Percentiles rank a stretch among this genome's conserved stretches.
phyloP scores from a whole-genome alignment of 31 red algal species.

The Endocladia muricata region DNA sequence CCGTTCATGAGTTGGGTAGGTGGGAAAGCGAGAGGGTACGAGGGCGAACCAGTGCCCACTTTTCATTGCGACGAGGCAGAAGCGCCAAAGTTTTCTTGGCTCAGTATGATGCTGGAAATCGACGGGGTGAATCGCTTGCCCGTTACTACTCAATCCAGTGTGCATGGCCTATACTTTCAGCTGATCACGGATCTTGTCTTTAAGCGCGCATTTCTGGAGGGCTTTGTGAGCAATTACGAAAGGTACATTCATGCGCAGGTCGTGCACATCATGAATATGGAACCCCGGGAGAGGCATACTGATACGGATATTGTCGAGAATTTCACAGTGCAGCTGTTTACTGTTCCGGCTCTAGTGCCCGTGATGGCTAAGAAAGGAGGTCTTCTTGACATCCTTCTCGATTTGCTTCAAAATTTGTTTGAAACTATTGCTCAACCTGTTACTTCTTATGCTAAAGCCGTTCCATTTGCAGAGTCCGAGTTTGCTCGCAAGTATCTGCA shows the following conservation, averaged over 20 bases:
- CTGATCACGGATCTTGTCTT: constrained; percentile 80
- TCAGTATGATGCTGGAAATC: constrained; percentile 51
- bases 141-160: background rate
- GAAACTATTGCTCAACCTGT: constrained; percentile 39
- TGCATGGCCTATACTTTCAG: constrained; percentile 72
- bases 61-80: background rate
- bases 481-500: constrained; percentile 14
- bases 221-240: constrained; percentile 67
- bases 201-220: constrained; percentile 64
- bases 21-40: background rate
- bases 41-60: background rate
- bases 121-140: constrained; percentile 51
- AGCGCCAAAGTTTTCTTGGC: constrained; percentile 27
- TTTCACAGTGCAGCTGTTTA: constrained; percentile 92
- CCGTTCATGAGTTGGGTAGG: background rate
- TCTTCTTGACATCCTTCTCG: constrained; percentile 68
- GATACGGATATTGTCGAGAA: constrained; percentile 48
- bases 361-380: constrained; percentile 72
- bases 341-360: constrained; percentile 90
- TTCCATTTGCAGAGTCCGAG: constrained; percentile 39
- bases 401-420: constrained; percentile 56
- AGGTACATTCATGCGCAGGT: constrained; percentile 54
- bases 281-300: background rate
- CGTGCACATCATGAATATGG: background rate
- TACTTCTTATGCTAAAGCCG: constrained; percentile 4